These are phyloP conservation scores for Novymonas esmeraldas DNA, from an alignment of 208 protist genomes.

Conservation along the genomic window DNA sequence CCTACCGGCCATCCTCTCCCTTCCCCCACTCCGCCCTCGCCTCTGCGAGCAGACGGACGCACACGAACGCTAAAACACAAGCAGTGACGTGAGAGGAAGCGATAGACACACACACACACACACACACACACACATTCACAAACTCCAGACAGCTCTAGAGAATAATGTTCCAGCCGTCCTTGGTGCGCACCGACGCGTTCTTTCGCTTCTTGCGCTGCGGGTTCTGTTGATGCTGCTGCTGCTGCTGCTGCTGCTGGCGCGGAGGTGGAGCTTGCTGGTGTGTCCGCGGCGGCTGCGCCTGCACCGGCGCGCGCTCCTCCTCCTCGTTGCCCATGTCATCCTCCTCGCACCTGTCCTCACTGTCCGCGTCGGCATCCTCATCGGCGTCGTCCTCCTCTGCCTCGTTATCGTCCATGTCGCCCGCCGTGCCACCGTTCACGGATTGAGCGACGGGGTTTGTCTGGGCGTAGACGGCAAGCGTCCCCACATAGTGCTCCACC, in stretches of 20 bases:
- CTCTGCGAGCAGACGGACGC: too few species aligned
- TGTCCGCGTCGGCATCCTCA: constrained; percentile 15
- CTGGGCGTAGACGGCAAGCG: constrained; percentile 50
- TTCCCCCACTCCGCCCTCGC: too few species aligned
- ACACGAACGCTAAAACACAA: too few species aligned
- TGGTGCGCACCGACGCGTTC: constrained; percentile 66
- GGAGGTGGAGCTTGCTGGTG: constrained; percentile 5
- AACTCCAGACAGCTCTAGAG: constrained; percentile 14
- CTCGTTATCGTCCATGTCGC: constrained; percentile 30
- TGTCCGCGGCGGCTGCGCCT: background rate
- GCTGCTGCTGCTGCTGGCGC: constrained; percentile 14
- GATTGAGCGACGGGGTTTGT: constrained; percentile 72
- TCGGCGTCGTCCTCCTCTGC: constrained; percentile 16
- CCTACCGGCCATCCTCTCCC: too few species aligned
- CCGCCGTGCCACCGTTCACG: constrained; percentile 48
- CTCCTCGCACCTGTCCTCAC: constrained; percentile 15
- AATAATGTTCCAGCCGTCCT: constrained; percentile 76
- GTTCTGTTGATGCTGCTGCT: constrained; percentile 22
- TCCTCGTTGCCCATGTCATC: constrained; percentile 16
- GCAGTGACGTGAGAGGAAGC: background rate
- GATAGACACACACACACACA: background rate
- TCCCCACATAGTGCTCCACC: constrained; percentile 65
- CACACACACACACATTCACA: background rate
- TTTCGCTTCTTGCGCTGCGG: constrained; percentile 52
- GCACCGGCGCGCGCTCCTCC: constrained; percentile 5